Conservation (phyloP, 2,329 filamentous ascomycete genomes). For the Nemania serpens region DNA sequence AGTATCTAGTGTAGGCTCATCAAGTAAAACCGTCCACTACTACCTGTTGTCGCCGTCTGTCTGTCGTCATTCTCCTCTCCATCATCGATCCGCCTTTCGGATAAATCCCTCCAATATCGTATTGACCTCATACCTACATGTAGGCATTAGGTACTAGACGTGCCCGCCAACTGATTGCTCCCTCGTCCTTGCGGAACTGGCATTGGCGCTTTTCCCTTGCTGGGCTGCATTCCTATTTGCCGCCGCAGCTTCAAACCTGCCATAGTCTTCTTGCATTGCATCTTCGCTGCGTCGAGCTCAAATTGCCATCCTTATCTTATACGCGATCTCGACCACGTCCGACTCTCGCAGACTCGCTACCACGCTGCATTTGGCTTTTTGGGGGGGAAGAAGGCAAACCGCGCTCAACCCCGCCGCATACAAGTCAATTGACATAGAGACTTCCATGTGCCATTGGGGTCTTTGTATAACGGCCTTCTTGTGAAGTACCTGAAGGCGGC, state of each 20-base stretch:
- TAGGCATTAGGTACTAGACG: not conserved
- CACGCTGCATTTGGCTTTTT: not conserved
- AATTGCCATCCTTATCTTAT: too few relatives aligned
- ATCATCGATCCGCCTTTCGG: constrained; percentile 14
- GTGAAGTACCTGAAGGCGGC: constrained; percentile 21
- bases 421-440: constrained; percentile 26
- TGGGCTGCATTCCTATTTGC: constrained; percentile 11
- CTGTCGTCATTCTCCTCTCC: constrained; percentile 29
- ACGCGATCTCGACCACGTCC: constrained; percentile 8
- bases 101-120: constrained; percentile 9
- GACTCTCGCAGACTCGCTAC: constrained; percentile 4
- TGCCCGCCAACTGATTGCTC: constrained; percentile 6
- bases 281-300: not conserved
- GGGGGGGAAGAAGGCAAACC: constrained; percentile 4
- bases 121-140: constrained; percentile 3
- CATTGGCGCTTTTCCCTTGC: constrained; percentile 4
- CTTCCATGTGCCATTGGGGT: constrained; percentile 14
- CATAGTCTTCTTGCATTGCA: not conserved
- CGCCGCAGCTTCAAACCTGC: constrained; percentile 6
- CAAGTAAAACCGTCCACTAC: constrained; percentile 20
- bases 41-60: constrained; percentile 8
- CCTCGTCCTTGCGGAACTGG: constrained; percentile 6
- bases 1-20: not conserved
- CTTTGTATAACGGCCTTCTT: constrained; percentile 27
- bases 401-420: not conserved